Evolutionary conservation across 2,329 filamentous ascomycete species (phyloP).

Genomic region (Periconia sp.): DNA sequence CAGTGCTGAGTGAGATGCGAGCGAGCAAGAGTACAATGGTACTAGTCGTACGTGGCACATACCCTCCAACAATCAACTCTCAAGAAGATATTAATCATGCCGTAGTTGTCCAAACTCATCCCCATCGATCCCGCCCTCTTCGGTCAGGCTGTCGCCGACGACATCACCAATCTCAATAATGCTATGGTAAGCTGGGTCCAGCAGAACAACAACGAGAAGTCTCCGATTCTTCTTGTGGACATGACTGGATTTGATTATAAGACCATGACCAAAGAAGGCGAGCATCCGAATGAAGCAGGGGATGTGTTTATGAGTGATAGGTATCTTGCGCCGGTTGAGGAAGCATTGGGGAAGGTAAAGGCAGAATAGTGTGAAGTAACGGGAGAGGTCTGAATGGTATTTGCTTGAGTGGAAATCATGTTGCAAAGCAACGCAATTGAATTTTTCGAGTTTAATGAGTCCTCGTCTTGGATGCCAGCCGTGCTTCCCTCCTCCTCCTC

Average conservation of each 20-base stretch:
- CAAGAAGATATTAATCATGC: constrained; percentile 48
- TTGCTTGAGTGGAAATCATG: too few species aligned
- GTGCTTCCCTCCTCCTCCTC: too few species aligned
- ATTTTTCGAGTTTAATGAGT: too few species aligned
- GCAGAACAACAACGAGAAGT: constrained; percentile 23
- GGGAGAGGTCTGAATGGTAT: background rate
- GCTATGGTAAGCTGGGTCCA: constrained; percentile 18
- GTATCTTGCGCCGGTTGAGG: constrained; percentile 28
- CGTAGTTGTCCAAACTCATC: constrained; percentile 15
- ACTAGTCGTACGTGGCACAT: too few species aligned
- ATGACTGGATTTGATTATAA: constrained; percentile 35
- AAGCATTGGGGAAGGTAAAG: constrained; percentile 20
- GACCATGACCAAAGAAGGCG: constrained; percentile 40
- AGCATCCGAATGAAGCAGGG: constrained; percentile 40
- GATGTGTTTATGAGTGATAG: constrained; percentile 37
- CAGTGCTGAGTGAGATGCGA: constrained; percentile 51
- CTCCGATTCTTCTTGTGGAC: constrained; percentile 37
- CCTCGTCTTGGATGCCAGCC: too few species aligned
- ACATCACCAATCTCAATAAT: constrained; percentile 26
- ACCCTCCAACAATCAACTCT: too few species aligned
- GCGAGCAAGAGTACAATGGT: too few species aligned
- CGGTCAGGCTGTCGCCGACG: constrained; percentile 16
- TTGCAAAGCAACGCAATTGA: too few species aligned
- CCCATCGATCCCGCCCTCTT: constrained; percentile 35
- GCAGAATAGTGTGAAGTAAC: background rate